Evolutionary conservation across 2,329 filamentous ascomycete genomes (phyloP), one percentile per base, ranked within the genome.

Genomic region (Cladophialophora exuberans): DNA sequence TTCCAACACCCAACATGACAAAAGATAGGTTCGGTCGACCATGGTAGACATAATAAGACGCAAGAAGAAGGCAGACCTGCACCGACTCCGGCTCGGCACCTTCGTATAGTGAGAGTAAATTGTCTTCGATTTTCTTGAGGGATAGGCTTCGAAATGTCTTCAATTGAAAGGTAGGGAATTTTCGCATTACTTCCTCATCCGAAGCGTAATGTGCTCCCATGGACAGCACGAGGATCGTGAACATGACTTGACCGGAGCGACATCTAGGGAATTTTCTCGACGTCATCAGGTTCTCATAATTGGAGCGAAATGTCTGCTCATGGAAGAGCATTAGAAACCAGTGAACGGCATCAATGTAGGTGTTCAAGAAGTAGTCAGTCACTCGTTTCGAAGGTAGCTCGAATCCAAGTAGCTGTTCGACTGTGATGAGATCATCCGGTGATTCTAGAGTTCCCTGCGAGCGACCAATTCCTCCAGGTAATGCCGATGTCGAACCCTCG

Each of bases 261-360:
- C 66, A 65, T 3, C 65, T 64, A 10, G 66, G 61, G 0, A 72
- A 73, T 20, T 57, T 62, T 3, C 72, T 69, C 52, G 72, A 69
- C 0, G 62, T 57, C 4, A 76, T 65, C 7, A 69, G 66, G 6
- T 62, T 56, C 28, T 74, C 69, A 6, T 63, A 64, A 10, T 56
- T 60, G 3, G 20, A 26, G 15, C 74, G 70, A 38, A 76, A 75
- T 28, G 65, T 72, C 1, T 72, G 73, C 48, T 76, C 73, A 50
- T 72, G 73, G n/a, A 77, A 66, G 0, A 73, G 71, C 7, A 76
- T 65, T 11, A 73, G 75, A 45, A 77, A 76, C 73, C 74, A 77
- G 60, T 76, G 73, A 10, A 77, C 69, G 0, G 71, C 61, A 30
- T 69, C 67, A 46, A 77, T 73, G 43, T 76, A 77, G 23, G 71